phyloP scores from a whole-genome alignment of 2,329 filamentous ascomycete species.

The Lasiodiplodia gonubiensis region DNA sequence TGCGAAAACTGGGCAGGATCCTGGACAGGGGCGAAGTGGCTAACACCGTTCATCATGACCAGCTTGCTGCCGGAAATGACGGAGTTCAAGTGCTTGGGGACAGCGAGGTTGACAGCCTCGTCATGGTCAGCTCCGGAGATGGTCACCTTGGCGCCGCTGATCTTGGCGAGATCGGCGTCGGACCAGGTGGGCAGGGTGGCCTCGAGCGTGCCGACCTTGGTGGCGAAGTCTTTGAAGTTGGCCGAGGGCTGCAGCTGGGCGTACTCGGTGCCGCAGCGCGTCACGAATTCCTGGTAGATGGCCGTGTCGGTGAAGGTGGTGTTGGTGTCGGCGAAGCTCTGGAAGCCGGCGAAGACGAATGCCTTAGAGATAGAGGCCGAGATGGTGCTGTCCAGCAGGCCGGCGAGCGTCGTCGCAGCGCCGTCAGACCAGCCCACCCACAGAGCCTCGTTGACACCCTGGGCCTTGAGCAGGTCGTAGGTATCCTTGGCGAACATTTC shows the following conservation, averaged over 20 bases:
- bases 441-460: conserved; percentile 41
- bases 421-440: conserved; percentile 53
- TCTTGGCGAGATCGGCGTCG: conserved; percentile 33
- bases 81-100: conserved; percentile 43
- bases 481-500: conserved; percentile 48
- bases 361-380: conserved; percentile 46
- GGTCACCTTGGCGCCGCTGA: conserved; percentile 38
- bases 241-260: conserved; percentile 43
- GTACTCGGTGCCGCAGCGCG: conserved; percentile 47
- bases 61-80: conserved; percentile 48
- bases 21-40: conserved; percentile 53
- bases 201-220: conserved; percentile 48
- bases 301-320: conserved; percentile 41
- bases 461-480: conserved; percentile 39
- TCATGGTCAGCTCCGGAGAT: conserved; percentile 41
- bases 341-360: conserved; percentile 48
- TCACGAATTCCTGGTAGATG: conserved; percentile 45
- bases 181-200: conserved; percentile 43
- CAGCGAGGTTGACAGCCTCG: conserved; percentile 50
- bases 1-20: conserved; percentile 40
- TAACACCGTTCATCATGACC: conserved; percentile 46
- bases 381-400: conserved; percentile 43
- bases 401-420: conserved; percentile 47
- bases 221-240: conserved; percentile 47
- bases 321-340: conserved; percentile 45